Conservation (phyloP, 805 yeast species). For the Saccharomyces paradoxus region DNA sequence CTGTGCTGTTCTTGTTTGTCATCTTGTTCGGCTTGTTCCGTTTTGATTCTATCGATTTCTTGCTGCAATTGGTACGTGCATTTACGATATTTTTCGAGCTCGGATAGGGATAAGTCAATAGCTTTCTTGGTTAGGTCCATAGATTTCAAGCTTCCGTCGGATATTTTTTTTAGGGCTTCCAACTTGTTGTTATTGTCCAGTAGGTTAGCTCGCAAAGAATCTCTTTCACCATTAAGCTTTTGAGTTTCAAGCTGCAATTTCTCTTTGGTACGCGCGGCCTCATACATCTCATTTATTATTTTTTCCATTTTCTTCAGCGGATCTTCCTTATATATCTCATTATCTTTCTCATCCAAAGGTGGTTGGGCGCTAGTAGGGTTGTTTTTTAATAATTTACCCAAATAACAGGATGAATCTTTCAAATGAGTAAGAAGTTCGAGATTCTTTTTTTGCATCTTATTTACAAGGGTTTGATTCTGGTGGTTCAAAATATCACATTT, state of each 20-base stretch:
- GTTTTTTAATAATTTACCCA: neutral
- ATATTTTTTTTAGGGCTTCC: slow-evolving; percentile 49
- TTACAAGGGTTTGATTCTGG: slow-evolving; percentile 38
- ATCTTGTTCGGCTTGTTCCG: slow-evolving; percentile 24
- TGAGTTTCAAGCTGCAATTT: neutral
- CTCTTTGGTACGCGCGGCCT: neutral
- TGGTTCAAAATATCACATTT: slow-evolving; percentile 38
- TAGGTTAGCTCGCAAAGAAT: slow-evolving; percentile 2
- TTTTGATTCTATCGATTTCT: slow-evolving; percentile 62
- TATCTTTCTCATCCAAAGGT: neutral
- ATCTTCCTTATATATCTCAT: neutral
- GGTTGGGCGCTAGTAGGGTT: neutral
- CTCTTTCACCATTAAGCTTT: neutral
- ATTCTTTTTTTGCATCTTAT: slow-evolving; percentile 29
- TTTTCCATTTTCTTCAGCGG: neutral
- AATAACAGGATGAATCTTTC: neutral
- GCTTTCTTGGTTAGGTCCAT: slow-evolving; percentile 72
- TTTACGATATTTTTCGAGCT: slow-evolving; percentile 54
- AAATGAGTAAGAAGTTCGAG: slow-evolving; percentile 16
- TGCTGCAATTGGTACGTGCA: slow-evolving; percentile 45
- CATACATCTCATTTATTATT: neutral
- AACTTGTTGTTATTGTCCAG: slow-evolving; percentile 31
- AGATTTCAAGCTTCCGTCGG: slow-evolving; percentile 61
- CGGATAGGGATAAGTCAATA: slow-evolving; percentile 62
- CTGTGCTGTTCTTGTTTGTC: slow-evolving; percentile 31